These are phyloP conservation scores for Suillus brevipes DNA, from an alignment of 768 basidiomycete species.

Conservation along the genomic window DNA sequence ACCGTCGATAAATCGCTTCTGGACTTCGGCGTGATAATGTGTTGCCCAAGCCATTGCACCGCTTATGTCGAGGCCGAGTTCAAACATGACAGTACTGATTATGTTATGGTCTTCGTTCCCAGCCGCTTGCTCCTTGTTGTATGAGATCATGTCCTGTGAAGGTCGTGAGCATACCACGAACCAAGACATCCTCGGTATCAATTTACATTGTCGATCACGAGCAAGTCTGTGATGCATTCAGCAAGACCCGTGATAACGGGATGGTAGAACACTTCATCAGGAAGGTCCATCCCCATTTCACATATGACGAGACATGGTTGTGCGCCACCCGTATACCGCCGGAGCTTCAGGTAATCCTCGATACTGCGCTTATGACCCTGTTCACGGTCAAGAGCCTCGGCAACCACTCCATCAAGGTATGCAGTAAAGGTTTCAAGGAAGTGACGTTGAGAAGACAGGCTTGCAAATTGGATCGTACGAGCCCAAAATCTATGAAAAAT, in stretches of 20 bases:
- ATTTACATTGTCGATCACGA: conserved; percentile 27
- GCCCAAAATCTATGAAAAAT: conserved; percentile 12
- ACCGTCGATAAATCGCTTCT: conserved; percentile 21
- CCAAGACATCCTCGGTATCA: background rate
- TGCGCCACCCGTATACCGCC: conserved; percentile 33
- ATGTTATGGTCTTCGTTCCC: conserved; percentile 37
- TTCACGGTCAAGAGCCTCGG: conserved; percentile 9
- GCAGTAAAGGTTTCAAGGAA: conserved; percentile 7
- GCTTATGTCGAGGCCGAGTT: conserved; percentile 24
- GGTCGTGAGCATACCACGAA: background rate
- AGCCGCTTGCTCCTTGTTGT: conserved; percentile 34
- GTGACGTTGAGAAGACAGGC: conserved; percentile 7
- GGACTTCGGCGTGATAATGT: conserved; percentile 14
- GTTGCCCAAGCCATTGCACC: conserved; percentile 30
- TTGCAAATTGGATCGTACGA: background rate
- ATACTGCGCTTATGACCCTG: conserved; percentile 23
- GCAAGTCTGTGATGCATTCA: conserved; percentile 18
- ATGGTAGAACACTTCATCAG: conserved; percentile 36
- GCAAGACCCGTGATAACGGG: conserved; percentile 13
- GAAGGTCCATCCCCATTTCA: conserved; percentile 34
- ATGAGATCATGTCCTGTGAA: conserved; percentile 37
- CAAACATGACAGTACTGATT: conserved; percentile 35
- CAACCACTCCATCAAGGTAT: conserved; percentile 4
- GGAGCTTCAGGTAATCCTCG: conserved; percentile 32
- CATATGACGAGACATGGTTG: conserved; percentile 29